phyloP scores from a whole-genome alignment of 331 rosid species.

The Saraca asoca region DNA sequence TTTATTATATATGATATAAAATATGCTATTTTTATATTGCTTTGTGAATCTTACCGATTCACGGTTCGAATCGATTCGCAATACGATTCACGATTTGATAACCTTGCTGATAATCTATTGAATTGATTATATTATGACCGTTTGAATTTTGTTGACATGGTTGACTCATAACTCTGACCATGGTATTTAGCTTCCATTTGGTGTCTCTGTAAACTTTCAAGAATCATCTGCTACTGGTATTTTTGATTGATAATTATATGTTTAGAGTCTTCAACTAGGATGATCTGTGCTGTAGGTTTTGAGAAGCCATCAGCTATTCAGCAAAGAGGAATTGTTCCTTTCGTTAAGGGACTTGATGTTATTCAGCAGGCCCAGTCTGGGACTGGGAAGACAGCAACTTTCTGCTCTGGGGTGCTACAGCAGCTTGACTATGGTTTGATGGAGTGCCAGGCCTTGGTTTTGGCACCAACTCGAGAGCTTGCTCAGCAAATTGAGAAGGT shows the following conservation, averaged over 20 bases:
- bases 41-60: too few species aligned
- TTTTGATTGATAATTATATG: not conserved
- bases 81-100: too few species aligned
- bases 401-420: constrained; percentile 78
- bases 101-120: not conserved
- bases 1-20: too few species aligned
- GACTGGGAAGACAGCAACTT: constrained; percentile 83
- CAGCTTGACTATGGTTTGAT: constrained; percentile 70
- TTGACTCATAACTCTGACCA: not conserved
- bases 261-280: constrained; percentile 7
- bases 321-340: constrained; percentile 84
- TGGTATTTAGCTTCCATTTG: not conserved
- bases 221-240: not conserved
- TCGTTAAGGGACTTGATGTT: constrained; percentile 76
- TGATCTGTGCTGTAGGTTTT: constrained; percentile 51
- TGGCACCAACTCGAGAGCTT: constrained; percentile 82
- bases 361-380: constrained; percentile 90
- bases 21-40: too few species aligned
- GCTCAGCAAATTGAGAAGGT: constrained; percentile 92
- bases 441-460: constrained; percentile 74
- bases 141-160: not conserved
- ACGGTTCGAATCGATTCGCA: too few species aligned
- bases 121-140: not conserved
- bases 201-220: not conserved
- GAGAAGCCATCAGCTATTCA: constrained; percentile 86